Conservation (phyloP, 805 yeast species). For the Wickerhamomyces bovis region DNA sequence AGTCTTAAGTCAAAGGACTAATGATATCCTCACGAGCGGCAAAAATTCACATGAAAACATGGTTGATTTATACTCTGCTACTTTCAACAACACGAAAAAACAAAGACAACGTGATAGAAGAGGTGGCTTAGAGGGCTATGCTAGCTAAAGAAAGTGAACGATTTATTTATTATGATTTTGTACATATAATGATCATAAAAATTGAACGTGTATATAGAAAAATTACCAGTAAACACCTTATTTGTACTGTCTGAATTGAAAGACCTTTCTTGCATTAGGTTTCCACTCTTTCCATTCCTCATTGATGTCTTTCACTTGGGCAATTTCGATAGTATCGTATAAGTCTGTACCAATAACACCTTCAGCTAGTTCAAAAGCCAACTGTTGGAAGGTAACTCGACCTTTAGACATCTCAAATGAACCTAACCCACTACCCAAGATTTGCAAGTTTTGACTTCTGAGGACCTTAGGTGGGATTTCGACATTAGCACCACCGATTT, state of each 20-base stretch:
- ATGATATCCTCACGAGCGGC: slow-evolving; percentile 9
- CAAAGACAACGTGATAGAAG: slow-evolving; percentile 23
- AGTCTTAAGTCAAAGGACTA: slow-evolving; percentile 9
- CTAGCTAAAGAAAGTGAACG: not conserved
- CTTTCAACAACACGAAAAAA: slow-evolving; percentile 20
- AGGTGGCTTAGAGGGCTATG: slow-evolving; percentile 7
- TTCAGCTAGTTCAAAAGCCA: slow-evolving; percentile 1
- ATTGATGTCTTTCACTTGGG: not conserved
- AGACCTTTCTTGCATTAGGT: slow-evolving; percentile 4
- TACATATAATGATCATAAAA: not conserved
- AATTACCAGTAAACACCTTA: not conserved
- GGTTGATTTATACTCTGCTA: slow-evolving; percentile 19
- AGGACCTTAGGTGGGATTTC: slow-evolving; percentile 3
- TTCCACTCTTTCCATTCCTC: slow-evolving; percentile 8
- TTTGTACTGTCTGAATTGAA: slow-evolving; percentile 1
- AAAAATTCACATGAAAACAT: slow-evolving; percentile 18
- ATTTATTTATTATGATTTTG: not conserved
- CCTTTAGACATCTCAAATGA: slow-evolving; percentile 3
- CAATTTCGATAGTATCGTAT: slow-evolving; percentile 1
- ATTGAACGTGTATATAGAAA: not conserved
- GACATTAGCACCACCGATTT: slow-evolving; percentile 7
- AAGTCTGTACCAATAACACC: not conserved
- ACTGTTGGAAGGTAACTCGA: not conserved
- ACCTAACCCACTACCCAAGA: slow-evolving; percentile 11
- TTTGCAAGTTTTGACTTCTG: slow-evolving; percentile 4